phyloP scores from a whole-genome alignment of 2,329 filamentous ascomycete genomes.

The Ceratocystis destructans region DNA sequence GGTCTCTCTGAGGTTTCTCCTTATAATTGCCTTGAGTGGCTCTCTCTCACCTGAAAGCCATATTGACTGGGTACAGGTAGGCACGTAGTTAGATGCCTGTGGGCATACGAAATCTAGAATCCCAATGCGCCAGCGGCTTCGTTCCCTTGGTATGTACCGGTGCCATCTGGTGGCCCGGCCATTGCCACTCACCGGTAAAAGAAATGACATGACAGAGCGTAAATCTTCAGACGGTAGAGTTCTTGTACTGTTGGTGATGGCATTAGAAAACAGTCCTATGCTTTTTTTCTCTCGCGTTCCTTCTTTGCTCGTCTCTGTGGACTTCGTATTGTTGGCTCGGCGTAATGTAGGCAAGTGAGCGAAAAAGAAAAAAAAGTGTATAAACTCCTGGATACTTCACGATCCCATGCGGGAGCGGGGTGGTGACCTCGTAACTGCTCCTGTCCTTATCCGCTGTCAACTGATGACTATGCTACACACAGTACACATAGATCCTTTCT shows the following conservation, averaged over 20 bases:
- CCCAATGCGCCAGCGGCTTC: background rate
- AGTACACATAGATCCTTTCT: background rate
- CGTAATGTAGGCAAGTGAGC: no score
- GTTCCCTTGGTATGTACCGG: background rate
- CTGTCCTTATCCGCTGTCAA: constrained; percentile 8
- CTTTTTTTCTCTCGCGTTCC: background rate
- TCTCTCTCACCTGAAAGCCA: constrained; percentile 8
- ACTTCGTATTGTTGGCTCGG: background rate
- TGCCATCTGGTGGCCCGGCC: background rate
- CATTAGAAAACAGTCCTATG: background rate
- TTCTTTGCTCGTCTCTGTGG: background rate
- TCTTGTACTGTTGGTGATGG: background rate
- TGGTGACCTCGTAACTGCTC: constrained; percentile 1
- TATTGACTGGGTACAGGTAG: background rate
- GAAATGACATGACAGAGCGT: background rate
- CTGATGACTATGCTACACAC: background rate
- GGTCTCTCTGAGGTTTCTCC: background rate
- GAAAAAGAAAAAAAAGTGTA: background rate
- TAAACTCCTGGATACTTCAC: background rate
- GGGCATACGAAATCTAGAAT: constrained; percentile 4
- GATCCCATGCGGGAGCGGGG: background rate
- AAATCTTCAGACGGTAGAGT: background rate
- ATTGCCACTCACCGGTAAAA: background rate
- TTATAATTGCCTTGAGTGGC: background rate
- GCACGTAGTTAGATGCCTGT: background rate